phyloP scores from a whole-genome alignment of 2,329 filamentous ascomycete genomes.

The Diplodia scrobiculata region DNA sequence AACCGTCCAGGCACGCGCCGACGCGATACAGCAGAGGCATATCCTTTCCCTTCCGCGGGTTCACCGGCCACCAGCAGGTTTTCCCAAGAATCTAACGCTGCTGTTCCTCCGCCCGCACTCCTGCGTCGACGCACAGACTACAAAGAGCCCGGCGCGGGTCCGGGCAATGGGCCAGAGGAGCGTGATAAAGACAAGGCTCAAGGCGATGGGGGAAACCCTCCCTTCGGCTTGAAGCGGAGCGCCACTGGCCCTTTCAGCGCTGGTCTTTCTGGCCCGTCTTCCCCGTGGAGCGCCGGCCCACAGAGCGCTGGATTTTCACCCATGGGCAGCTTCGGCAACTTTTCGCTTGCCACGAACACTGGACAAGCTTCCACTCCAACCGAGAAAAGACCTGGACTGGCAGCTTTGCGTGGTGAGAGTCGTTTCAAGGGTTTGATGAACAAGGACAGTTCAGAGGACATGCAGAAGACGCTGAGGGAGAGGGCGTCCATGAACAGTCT shows the following conservation, averaged over 20 bases:
- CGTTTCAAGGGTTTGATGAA: slow-evolving; percentile 82
- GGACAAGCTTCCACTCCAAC: slow-evolving; percentile 58
- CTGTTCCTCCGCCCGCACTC: slow-evolving; percentile 63
- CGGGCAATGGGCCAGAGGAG: slow-evolving; percentile 51
- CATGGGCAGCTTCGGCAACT: slow-evolving; percentile 88
- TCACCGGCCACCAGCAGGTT: slow-evolving; percentile 67
- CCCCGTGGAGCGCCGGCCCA: slow-evolving; percentile 62
- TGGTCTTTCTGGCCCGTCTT: slow-evolving; percentile 52
- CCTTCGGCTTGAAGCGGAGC: slow-evolving; percentile 57
- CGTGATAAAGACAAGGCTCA: slow-evolving; percentile 52
- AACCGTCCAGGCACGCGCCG: slow-evolving; percentile 75
- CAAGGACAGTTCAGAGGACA: slow-evolving; percentile 72
- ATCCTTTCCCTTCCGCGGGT: slow-evolving; percentile 54
- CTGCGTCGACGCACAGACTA: slow-evolving; percentile 64
- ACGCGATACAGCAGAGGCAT: slow-evolving; percentile 79
- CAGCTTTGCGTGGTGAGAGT: slow-evolving; percentile 72
- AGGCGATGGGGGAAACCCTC: slow-evolving; percentile 33
- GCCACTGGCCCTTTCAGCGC: slow-evolving; percentile 58
- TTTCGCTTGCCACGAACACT: slow-evolving; percentile 64
- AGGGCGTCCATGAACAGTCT: slow-evolving; percentile 58
- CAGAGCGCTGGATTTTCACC: slow-evolving; percentile 66
- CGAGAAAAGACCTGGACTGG: slow-evolving; percentile 72
- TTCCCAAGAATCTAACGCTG: slow-evolving; percentile 62
- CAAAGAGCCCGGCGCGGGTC: slow-evolving; percentile 51
- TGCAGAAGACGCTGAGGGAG: slow-evolving; percentile 54